Conservation (phyloP, 306 rosid genomes). For the Astragalus membranaceus region DNA sequence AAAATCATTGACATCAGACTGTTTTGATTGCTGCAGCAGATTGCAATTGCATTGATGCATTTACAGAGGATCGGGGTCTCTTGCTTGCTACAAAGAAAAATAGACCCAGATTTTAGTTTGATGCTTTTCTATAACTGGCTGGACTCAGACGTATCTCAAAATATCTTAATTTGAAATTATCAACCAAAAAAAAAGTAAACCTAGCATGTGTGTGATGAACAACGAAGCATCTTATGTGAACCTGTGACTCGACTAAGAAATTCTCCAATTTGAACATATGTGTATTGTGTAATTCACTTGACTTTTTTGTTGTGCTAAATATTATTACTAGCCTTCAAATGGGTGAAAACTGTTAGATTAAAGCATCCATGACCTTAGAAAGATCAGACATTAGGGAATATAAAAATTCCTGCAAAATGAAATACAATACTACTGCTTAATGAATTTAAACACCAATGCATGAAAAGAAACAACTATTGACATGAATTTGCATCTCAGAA, state of each 20-base stretch:
- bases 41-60: conserved; percentile 47
- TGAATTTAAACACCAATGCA: conserved; percentile 1
- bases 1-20: conserved; percentile 28
- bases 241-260: conserved; percentile 24
- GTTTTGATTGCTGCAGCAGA: conserved; percentile 53
- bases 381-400: neutral
- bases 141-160: conserved; percentile 11
- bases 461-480: neutral
- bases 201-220: conserved; percentile 34
- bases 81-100: conserved; percentile 34
- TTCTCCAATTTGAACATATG: conserved; percentile 20
- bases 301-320: neutral
- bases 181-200: conserved; percentile 6
- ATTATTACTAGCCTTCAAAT: neutral
- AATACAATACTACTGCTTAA: neutral
- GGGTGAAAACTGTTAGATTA: neutral
- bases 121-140: conserved; percentile 18
- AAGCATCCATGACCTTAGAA: conserved; percentile 7
- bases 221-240: conserved; percentile 37
- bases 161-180: conserved; percentile 21
- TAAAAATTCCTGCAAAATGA: neutral
- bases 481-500: neutral
- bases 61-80: conserved; percentile 21
- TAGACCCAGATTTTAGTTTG: conserved; percentile 27
- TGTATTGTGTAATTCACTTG: neutral